Evolutionary conservation across 2,329 filamentous ascomycete genomes (phyloP).

Genomic region (Dendryphion nanum): DNA sequence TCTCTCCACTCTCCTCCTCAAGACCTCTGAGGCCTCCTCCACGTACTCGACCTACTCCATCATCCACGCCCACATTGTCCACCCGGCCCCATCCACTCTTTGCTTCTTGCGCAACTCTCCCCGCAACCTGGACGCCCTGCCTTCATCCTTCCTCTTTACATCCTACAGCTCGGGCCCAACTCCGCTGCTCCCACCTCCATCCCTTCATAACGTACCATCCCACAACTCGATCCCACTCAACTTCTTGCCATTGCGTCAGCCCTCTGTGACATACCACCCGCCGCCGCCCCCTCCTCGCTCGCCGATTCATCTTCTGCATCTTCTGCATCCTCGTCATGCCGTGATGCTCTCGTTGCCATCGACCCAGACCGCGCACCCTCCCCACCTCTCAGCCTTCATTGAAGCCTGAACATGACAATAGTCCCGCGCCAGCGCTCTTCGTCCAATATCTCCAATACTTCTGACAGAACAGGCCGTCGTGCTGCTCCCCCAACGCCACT

Average conservation of each 20-base stretch:
- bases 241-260: constrained; percentile 1
- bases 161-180: background rate
- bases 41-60: no score
- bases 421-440: constrained; percentile 31
- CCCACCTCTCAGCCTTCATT: constrained; percentile 2
- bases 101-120: no score
- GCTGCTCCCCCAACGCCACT: constrained; percentile 21
- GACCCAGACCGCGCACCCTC: constrained; percentile 18
- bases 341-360: constrained; percentile 20
- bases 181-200: background rate
- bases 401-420: constrained; percentile 25
- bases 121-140: no score
- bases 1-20: background rate
- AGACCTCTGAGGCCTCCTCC: background rate
- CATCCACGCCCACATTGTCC: no score
- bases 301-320: constrained; percentile 5
- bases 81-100: background rate
- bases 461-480: constrained; percentile 24
- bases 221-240: background rate
- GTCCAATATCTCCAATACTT: constrained; percentile 27
- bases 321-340: no score
- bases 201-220: background rate
- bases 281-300: background rate
- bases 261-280: background rate
- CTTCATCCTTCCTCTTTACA: background rate